A percentile compares a stretch with the other conserved stretches of the same genome.
Evolutionary conservation across 2,329 filamentous ascomycete genomes (phyloP).

Genomic region (Penicillium sp.): DNA sequence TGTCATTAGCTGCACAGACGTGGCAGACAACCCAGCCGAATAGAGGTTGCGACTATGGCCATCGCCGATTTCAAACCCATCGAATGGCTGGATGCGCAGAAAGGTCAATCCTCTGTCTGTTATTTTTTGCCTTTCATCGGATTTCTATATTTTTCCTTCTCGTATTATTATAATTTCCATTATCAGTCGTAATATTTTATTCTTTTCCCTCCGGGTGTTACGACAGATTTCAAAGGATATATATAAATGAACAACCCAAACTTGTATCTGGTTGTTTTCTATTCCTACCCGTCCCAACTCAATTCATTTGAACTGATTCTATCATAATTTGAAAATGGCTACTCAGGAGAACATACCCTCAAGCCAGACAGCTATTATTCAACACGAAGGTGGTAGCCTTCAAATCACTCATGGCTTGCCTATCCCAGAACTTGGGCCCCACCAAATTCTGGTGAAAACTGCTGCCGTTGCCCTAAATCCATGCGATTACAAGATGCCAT

Average conservation of each 20-base stretch:
- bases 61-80: not conserved
- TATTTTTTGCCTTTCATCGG: not conserved
- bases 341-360: not conserved
- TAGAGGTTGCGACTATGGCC: not conserved
- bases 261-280: not conserved
- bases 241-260: not conserved
- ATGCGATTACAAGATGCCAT: conserved; percentile 29
- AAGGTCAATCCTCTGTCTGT: not conserved
- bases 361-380: conserved; percentile 20
- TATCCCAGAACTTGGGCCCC: conserved; percentile 14
- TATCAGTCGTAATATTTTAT: too few relatives aligned
- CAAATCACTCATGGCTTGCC: conserved; percentile 15
- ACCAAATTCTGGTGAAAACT: conserved; percentile 23
- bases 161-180: not conserved
- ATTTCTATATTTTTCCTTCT: not conserved
- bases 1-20: too few relatives aligned
- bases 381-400: conserved; percentile 20
- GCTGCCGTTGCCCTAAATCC: conserved; percentile 36
- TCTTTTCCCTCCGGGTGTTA: too few relatives aligned
- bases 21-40: too few relatives aligned
- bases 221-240: not conserved
- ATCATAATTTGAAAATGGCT: not conserved
- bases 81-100: not conserved
- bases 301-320: not conserved
- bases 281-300: too few relatives aligned